A percentile compares a stretch with the other conserved stretches of the same genome.
These are phyloP conservation scores for Fusarium veterinarium DNA, from an alignment of 2,329 filamentous ascomycete genomes.

Conservation along the genomic window DNA sequence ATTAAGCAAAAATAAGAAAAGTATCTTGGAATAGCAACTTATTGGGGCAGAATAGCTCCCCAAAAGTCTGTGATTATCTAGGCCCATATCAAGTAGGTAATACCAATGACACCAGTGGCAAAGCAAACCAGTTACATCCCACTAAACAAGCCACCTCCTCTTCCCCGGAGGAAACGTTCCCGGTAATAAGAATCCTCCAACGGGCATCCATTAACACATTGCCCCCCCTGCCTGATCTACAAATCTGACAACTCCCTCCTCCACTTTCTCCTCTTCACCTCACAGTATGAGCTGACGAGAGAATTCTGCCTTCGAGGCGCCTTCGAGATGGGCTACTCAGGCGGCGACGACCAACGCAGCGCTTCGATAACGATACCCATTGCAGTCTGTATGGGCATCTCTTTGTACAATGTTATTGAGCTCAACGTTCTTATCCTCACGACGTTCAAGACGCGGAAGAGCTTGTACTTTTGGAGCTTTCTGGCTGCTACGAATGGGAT, in stretches of 20 bases:
- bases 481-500: slow-evolving; percentile 49
- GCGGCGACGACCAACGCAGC: slow-evolving; percentile 7
- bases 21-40: accelerated
- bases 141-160: slow-evolving; percentile 8
- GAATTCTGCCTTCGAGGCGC: not conserved
- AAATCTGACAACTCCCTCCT: not conserved
- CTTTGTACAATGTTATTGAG: slow-evolving; percentile 50
- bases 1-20: accelerated
- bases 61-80: not conserved
- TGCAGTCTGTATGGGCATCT: slow-evolving; percentile 36
- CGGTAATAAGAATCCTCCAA: not conserved
- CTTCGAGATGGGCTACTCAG: slow-evolving; percentile 19
- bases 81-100: not conserved
- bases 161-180: not conserved
- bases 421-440: slow-evolving; percentile 48
- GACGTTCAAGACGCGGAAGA: slow-evolving; percentile 48
- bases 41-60: not conserved
- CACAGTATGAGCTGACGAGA: not conserved
- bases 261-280: slow-evolving; percentile 1
- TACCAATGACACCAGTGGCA: not conserved
- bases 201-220: not conserved
- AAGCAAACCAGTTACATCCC: slow-evolving; percentile 2
- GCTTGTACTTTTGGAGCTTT: slow-evolving; percentile 55
- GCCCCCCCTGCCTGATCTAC: not conserved
- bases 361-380: not conserved